A percentile compares a stretch with the other conserved stretches of the same genome.
phyloP scores from a whole-genome alignment of 139 green algal genomes.

The Chlorella sp. region DNA sequence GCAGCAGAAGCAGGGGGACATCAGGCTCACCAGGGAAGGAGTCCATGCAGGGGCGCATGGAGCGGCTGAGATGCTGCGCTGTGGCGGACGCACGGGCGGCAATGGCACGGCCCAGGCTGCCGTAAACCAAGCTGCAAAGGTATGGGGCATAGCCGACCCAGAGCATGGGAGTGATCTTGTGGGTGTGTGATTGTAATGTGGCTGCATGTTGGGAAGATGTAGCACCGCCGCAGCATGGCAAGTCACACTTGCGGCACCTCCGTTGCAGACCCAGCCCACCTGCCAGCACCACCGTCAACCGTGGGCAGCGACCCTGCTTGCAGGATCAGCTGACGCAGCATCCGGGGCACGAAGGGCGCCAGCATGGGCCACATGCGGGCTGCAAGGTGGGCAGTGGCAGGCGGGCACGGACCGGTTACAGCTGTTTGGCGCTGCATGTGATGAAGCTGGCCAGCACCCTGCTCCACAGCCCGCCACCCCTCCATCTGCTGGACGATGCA shows the following conservation, averaged over 20 bases:
- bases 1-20: not conserved
- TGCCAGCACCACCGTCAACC: not conserved
- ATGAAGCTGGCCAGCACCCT: too few species aligned
- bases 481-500: too few species aligned
- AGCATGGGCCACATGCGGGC: slow-evolving; percentile 47
- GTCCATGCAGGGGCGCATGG: slow-evolving; percentile 52
- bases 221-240: too few species aligned
- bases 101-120: not conserved
- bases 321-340: slow-evolving; percentile 62
- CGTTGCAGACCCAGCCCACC: not conserved
- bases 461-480: too few species aligned
- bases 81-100: not conserved
- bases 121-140: not conserved
- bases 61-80: not conserved
- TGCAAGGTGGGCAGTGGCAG: not conserved
- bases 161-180: too few species aligned
- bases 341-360: slow-evolving; percentile 65
- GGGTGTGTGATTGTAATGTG: too few species aligned
- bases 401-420: too few species aligned
- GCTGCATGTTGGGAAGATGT: too few species aligned
- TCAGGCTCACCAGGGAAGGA: slow-evolving; percentile 43
- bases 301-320: not conserved
- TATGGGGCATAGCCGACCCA: too few species aligned
- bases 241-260: too few species aligned
- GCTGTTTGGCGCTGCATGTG: too few species aligned